Percentiles rank a stretch among this genome's conserved stretches.
Conservation (phyloP, 2,329 filamentous ascomycete species). For the Fusarium solani-melongenae region DNA sequence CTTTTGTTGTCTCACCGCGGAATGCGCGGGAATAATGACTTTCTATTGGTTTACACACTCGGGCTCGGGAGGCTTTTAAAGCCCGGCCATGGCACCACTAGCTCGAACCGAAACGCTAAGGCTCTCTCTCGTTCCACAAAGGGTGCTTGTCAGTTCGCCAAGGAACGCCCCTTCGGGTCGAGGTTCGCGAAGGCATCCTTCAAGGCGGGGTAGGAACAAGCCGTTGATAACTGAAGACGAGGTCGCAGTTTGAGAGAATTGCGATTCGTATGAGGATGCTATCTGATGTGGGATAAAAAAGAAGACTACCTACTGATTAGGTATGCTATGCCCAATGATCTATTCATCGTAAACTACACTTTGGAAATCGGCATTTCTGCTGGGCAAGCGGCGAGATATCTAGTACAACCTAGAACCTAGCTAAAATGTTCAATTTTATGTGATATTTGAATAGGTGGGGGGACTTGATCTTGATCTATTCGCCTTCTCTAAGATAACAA, state of each 20-base stretch:
- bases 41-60: not conserved
- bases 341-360: no score
- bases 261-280: not conserved
- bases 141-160: not conserved
- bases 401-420: not conserved
- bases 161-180: not conserved
- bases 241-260: not conserved
- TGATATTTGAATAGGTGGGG: not conserved
- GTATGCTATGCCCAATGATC: no score
- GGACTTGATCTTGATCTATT: no score
- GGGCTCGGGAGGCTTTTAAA: not conserved
- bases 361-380: not conserved
- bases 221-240: no score
- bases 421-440: not conserved
- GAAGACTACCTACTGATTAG: not conserved
- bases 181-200: not conserved
- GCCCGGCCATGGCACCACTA: not conserved
- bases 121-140: not conserved
- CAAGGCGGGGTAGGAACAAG: not conserved
- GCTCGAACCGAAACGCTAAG: not conserved
- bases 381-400: not conserved
- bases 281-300: not conserved
- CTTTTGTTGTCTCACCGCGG: not conserved
- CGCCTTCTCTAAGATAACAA: not conserved
- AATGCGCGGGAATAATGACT: not conserved